Base-by-base conservation (phyloP, 2,329 filamentous ascomycete genomes). In the Cercospora brassicicola region DNA sequence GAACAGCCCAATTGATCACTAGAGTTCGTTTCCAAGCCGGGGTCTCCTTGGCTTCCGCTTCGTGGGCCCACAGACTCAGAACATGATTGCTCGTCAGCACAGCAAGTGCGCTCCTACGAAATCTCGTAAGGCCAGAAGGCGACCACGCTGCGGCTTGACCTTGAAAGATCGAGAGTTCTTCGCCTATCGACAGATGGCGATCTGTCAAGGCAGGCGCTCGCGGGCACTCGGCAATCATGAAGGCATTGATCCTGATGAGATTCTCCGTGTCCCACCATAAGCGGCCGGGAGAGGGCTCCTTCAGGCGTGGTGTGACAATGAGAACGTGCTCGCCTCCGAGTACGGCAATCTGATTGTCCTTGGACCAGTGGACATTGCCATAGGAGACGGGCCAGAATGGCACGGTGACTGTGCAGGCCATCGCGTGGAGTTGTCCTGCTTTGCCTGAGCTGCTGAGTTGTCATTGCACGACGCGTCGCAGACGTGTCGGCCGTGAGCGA, bases 361-460 rank as follows among this genome's bases (percentile, higher is more conserved):
- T 76, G 6, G 87, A 89, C 86, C 87, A 89, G 62, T 82, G 80
- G n/a, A 89, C 76, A 59, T 84, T 85, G 71, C 85, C 79, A 28
- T 81, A 76, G 67, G 82, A 83, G 2, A 83, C 83, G 2, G 87
- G 86, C 78, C 82, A 86, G 64, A 83, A 79, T 26, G 78, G 77
- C 8, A 76, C 61, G 2, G 67, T 70, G 53, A 76, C 59, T 20
- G 61, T 63, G 45, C 65, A 61, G 39, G 73, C 67, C 73, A 75
- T 75, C 15, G 33, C 53, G 48, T 63, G 18, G 39, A 23, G 8
- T 10, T 15, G 23, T 36, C 15, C 61, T 56, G 51, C 51, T 36
- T 59, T 36, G 55, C 55, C 31, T 59, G 66, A 62, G 57, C 45
- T 65, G 42, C 18, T 57, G 66, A 62, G 57, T 30, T 67, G 42